Base-by-base conservation (phyloP, 257 asterid genomes). In the Solanum raphanifolium region DNA sequence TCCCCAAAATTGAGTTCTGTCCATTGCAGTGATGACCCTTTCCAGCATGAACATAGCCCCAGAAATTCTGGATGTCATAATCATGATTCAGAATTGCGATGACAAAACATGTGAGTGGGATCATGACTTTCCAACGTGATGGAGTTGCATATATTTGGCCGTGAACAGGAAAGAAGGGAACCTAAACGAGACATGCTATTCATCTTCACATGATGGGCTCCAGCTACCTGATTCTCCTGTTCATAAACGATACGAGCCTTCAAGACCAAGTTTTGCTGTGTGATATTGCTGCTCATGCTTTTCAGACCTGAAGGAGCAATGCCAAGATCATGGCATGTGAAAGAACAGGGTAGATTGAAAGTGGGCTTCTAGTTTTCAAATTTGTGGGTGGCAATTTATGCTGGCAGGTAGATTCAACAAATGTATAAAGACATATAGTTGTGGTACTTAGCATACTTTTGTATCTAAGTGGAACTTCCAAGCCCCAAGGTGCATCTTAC, bases 21-120 rank as follows among this genome's bases (percentile, higher is more conserved):
- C 79, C 93, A 88, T 88, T 95, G 98, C 25, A 74, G 90, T 0
- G 98, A 95, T 79, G 95, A 95, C 90, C 98, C 98, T 82, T 95
- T 95, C 87, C 95, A 94, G 89, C 95, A 94, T 66, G 95, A 94
- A 68, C 94, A 92, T 74, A 94, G 94, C 86, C 96, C 96, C 7
- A 86, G 91, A 79, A 88, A 88, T 84, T 87, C 89, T 76, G 89
- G 91, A 71, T 79, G 92, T 31, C 90, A 93, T 58, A 92, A 81
- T 86, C 95, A 73, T 52, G 92, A 90, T 83, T 41, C 89, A 3
- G 95, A 91, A 78, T 86, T 87, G 84, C 91, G 87, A 60, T 91
- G 90, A 90, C 20, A 58, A 66, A 62, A 43, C 41, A 81, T 48
- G 39, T 29, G 68, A 81, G 41, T 18, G 20, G 85, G 85, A 5